phyloP scores from a whole-genome alignment of 192 early-diverging fungal genomes.

The Diversispora epigaea region DNA sequence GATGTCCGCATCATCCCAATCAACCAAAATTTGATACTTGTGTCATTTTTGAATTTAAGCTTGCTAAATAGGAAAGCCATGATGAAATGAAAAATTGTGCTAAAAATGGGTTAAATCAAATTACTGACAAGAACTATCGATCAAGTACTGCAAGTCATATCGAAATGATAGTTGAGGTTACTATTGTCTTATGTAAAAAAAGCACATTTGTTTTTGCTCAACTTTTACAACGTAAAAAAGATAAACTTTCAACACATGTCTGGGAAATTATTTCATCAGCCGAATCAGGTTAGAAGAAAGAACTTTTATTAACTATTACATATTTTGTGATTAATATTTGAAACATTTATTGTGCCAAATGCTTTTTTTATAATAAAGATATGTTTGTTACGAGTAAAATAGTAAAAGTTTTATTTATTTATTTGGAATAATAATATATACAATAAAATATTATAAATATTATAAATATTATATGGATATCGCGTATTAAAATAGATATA shows the following conservation, averaged over 20 bases:
- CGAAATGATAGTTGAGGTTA: slow-evolving; percentile 2
- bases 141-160: slow-evolving; percentile 4
- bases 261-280: slow-evolving; percentile 1
- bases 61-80: neutral
- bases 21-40: neutral
- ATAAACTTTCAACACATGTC: neutral
- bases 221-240: neutral
- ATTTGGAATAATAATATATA: no score
- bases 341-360: slow-evolving; percentile 9
- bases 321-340: slow-evolving; percentile 3
- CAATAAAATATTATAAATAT: no score
- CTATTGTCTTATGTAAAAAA: slow-evolving; percentile 2
- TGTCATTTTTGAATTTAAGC: slow-evolving; percentile 11
- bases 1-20: neutral
- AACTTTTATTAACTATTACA: slow-evolving; percentile 3
- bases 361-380: no score
- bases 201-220: neutral
- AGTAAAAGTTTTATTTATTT: no score
- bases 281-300: slow-evolving; percentile 2
- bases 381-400: no score
- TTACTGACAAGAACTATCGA: slow-evolving; percentile 2
- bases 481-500: no score
- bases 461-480: no score
- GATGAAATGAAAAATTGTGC: neutral
- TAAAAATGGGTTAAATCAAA: neutral